Conservation (phyloP, 2,329 filamentous ascomycete genomes). For the Hymenoscyphus fraxineus region DNA sequence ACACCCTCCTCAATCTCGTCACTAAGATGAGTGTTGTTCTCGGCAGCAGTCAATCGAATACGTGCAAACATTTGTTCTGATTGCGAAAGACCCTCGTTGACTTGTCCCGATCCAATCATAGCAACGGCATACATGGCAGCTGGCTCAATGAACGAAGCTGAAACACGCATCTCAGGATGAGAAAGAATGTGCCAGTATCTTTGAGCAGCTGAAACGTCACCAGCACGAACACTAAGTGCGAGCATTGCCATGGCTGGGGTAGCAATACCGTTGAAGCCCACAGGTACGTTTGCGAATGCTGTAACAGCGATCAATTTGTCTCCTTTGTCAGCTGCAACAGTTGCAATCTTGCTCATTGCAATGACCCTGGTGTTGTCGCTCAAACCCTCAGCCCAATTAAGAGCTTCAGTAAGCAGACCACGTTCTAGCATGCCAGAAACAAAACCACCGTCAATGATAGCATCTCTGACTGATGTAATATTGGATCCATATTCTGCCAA, state of each 20-base stretch:
- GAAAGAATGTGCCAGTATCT: constrained; percentile 77
- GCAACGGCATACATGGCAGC: constrained; percentile 88
- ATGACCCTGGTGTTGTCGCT: constrained; percentile 54
- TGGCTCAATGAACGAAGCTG: constrained; percentile 72
- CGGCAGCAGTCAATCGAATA: constrained; percentile 61
- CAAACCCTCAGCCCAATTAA: constrained; percentile 66
- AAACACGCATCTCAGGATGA: constrained; percentile 55
- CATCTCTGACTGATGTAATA: constrained; percentile 62
- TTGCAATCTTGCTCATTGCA: constrained; percentile 70
- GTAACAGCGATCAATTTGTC: constrained; percentile 64
- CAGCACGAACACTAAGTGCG: constrained; percentile 79
- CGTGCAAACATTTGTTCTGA: constrained; percentile 83
- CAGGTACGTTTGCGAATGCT: constrained; percentile 58
- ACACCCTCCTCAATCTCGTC: constrained; percentile 87
- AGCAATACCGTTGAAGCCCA: constrained; percentile 47
- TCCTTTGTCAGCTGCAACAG: constrained; percentile 74
- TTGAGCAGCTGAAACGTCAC: constrained; percentile 72
- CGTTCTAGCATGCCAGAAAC: constrained; percentile 72
- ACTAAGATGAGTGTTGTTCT: constrained; percentile 51
- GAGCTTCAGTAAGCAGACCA: constrained; percentile 68
- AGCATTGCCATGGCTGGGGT: constrained; percentile 74
- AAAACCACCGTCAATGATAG: constrained; percentile 69
- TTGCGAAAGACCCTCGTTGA: constrained; percentile 75
- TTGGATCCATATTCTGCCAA: constrained; percentile 57
- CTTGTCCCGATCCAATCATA: constrained; percentile 78